These are phyloP conservation scores for Blastomyces parvus DNA, from an alignment of 2,329 filamentous ascomycete genomes.

Conservation along the genomic window DNA sequence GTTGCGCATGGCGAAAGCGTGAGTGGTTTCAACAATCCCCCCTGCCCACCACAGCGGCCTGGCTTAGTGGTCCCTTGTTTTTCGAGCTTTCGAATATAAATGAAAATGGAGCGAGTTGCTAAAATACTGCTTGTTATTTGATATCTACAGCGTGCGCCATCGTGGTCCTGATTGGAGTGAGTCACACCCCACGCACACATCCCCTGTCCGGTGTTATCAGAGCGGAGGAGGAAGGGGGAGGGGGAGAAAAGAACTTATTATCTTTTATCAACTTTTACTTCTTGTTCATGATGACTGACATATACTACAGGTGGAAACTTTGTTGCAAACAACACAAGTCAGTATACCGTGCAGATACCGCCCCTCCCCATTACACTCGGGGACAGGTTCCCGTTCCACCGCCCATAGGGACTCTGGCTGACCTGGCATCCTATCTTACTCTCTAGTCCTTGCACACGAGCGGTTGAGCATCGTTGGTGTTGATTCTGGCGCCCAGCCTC, in stretches of 20 bases:
- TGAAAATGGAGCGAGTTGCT: constrained; percentile 1
- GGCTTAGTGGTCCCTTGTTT: background rate
- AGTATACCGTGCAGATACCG: constrained; percentile 23
- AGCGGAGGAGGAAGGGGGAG: background rate
- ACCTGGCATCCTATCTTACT: constrained; percentile 12
- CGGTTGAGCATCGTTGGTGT: constrained; percentile 96
- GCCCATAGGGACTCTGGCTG: constrained; percentile 15
- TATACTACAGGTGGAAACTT: constrained; percentile 65
- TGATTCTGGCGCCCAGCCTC: constrained; percentile 89
- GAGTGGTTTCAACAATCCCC: constrained; percentile 35
- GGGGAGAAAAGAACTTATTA: background rate
- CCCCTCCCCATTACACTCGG: background rate
- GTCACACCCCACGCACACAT: constrained; percentile 29
- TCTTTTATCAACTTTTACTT: background rate
- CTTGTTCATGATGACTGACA: background rate
- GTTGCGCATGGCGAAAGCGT: constrained; percentile 89
- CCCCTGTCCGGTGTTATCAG: background rate
- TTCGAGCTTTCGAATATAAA: background rate
- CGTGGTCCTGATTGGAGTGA: constrained; percentile 98
- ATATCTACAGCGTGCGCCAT: constrained; percentile 66
- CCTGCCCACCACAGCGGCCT: background rate
- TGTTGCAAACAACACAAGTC: constrained; percentile 84
- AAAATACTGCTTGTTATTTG: background rate
- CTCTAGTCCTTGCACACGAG: constrained; percentile 83
- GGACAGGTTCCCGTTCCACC: background rate